These are phyloP conservation scores for Olyra latifolia DNA, from an alignment of 176 grass and related monocot species.

Conservation along the genomic window DNA sequence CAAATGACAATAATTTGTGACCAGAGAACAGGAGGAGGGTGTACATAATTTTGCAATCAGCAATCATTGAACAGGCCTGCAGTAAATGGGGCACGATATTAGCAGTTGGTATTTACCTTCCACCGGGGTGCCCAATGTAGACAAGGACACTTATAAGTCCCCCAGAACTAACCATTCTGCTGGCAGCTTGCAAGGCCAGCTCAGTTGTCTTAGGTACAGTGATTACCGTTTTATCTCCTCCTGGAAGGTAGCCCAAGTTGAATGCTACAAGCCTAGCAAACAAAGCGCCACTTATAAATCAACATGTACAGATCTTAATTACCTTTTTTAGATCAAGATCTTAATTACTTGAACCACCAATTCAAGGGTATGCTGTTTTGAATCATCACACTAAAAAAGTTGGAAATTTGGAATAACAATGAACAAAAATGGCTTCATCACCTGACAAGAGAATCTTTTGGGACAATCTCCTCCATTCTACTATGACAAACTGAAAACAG, in stretches of 20 bases:
- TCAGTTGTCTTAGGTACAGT: constrained; percentile 74
- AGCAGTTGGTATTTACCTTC: constrained; percentile 58
- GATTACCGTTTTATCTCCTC: constrained; percentile 80
- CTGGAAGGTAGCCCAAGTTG: constrained; percentile 92
- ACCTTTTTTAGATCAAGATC: constrained; percentile 12
- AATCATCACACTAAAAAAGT: neutral
- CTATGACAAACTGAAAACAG: constrained; percentile 77
- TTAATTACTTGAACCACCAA: neutral
- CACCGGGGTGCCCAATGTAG: constrained; percentile 87
- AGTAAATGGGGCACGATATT: neutral
- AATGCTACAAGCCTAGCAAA: constrained; percentile 77
- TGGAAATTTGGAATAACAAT: constrained; percentile 13
- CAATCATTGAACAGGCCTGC: neutral
- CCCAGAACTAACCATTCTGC: constrained; percentile 54
- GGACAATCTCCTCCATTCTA: constrained; percentile 82
- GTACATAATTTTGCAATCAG: neutral
- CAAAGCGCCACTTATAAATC: neutral
- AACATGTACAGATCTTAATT: neutral
- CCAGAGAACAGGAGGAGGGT: no score
- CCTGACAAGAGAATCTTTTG: constrained; percentile 64
- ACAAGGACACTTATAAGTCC: constrained; percentile 84
- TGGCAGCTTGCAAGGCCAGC: constrained; percentile 69
- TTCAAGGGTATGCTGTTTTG: neutral
- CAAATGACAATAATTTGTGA: no score
- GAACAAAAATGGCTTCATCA: constrained; percentile 31